Evolutionary conservation across 1,139 yeast species (phyloP).

Genomic region (Nakaseomyces sp.): DNA sequence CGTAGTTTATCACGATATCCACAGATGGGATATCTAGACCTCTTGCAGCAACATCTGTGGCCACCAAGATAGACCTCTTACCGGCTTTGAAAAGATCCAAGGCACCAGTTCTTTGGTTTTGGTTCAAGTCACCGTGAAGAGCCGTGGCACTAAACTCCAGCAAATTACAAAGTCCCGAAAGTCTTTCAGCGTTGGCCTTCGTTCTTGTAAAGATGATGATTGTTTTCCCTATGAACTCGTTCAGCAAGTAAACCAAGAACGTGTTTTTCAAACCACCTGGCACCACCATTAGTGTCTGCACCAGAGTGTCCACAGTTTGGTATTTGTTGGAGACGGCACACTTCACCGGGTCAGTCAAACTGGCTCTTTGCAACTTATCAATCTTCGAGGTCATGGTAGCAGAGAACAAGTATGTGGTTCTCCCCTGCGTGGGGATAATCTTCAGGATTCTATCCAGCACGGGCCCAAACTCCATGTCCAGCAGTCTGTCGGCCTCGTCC

Average conservation of each 20-base stretch:
- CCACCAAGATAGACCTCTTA: conserved; percentile 70
- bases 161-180: conserved; percentile 70
- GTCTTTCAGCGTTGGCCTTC: conserved; percentile 88
- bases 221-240: conserved; percentile 79
- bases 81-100: conserved; percentile 88
- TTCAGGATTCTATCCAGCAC: conserved; percentile 80
- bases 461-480: conserved; percentile 96
- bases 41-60: conserved; percentile 97
- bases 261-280: conserved; percentile 93
- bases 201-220: conserved; percentile 88
- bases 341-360: conserved; percentile 78
- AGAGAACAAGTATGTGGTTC: conserved; percentile 83
- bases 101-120: conserved; percentile 87
- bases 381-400: conserved; percentile 96
- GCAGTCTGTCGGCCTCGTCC: conserved; percentile 90
- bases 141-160: conserved; percentile 89
- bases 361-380: conserved; percentile 90
- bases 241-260: conserved; percentile 67
- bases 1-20: conserved; percentile 86
- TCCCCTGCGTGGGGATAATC: conserved; percentile 59
- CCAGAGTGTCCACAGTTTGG: conserved; percentile 85
- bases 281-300: conserved; percentile 82
- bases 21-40: conserved; percentile 95
- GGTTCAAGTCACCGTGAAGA: conserved; percentile 87
- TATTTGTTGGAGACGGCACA: conserved; percentile 84